These are phyloP conservation scores for Oryza meridionalis DNA, from an alignment of 176 grass and related monocot genomes.

Conservation along the genomic window DNA sequence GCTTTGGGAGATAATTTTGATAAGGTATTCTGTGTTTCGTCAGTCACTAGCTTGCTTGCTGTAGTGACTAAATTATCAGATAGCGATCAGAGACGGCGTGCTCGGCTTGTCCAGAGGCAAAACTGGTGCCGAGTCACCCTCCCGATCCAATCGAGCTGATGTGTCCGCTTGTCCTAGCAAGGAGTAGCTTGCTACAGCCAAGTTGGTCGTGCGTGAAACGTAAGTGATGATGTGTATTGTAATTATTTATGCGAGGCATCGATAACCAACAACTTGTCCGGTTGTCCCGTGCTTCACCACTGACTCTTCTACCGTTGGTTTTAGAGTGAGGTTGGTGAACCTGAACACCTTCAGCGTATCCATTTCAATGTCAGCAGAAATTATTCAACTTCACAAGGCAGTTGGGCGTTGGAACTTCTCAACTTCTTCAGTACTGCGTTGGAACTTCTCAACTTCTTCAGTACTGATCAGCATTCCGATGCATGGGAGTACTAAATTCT, in stretches of 20 bases:
- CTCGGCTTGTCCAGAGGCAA: not conserved
- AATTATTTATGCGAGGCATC: not conserved
- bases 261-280: not conserved
- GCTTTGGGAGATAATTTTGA: not conserved
- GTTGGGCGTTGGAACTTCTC: not conserved
- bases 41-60: not conserved
- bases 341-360: not conserved
- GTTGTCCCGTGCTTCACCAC: not conserved
- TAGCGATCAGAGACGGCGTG: not conserved
- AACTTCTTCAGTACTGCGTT: not conserved
- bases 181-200: not conserved
- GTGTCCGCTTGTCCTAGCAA: constrained; percentile 19
- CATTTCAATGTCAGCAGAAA: not conserved
- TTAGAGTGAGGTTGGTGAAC: not conserved
- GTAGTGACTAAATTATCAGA: constrained; percentile 3
- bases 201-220: not conserved
- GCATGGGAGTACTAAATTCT: not conserved
- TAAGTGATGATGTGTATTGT: constrained; percentile 1
- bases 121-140: constrained; percentile 41
- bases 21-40: not conserved
- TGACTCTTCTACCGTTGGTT: not conserved
- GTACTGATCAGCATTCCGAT: not conserved
- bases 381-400: not conserved
- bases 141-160: constrained; percentile 14
- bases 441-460: not conserved